phyloP scores from a whole-genome alignment of 75 land plant genomes.

The Pinus tabuliformis region DNA sequence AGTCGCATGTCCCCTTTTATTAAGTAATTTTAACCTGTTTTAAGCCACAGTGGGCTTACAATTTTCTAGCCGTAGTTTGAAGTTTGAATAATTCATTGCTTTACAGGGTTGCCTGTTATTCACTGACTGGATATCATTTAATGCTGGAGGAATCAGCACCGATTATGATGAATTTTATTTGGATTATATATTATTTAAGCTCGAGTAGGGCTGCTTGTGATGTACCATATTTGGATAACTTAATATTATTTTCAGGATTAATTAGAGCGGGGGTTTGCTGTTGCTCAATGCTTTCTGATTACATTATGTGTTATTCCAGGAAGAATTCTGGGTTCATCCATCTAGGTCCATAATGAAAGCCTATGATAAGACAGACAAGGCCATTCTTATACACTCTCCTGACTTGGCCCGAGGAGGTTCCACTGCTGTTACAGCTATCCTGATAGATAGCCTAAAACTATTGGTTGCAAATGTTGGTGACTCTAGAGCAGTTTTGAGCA shows the following conservation, averaged over 20 bases:
- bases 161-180: neutral
- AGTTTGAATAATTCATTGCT: neutral
- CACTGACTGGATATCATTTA: neutral
- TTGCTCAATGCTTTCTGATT: neutral
- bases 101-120: neutral
- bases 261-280: neutral
- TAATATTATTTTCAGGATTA: neutral
- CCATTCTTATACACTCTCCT: constrained; percentile 2
- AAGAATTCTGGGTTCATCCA: constrained; percentile 3
- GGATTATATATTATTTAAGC: neutral
- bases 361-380: constrained; percentile 5
- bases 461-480: constrained; percentile 89
- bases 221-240: neutral
- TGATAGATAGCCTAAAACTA: constrained; percentile 63
- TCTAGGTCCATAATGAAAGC: constrained; percentile 5
- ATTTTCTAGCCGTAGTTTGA: neutral
- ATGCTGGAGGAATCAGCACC: neutral
- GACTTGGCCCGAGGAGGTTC: constrained; percentile 47
- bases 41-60: neutral
- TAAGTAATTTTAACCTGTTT: neutral
- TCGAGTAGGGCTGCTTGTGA: neutral
- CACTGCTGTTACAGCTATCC: constrained; percentile 86
- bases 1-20: neutral
- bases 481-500: constrained; percentile 75
- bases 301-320: constrained; percentile 5